phyloP scores from a whole-genome alignment of 2,329 filamentous ascomycete genomes.

The Diaporthe amygdali region DNA sequence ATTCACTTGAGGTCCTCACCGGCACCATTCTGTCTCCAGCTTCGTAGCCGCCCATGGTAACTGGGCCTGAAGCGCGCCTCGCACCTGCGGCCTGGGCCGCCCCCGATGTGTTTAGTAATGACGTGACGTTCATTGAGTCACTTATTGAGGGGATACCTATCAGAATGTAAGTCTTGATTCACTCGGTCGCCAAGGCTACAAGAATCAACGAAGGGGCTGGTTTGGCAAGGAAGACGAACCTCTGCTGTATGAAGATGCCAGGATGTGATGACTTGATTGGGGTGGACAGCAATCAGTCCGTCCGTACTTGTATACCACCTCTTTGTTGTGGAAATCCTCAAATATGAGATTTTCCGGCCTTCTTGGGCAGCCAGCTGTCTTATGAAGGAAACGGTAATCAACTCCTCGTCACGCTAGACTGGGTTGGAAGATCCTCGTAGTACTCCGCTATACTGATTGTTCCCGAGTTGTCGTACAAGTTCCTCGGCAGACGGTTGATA shows the following conservation, averaged over 20 bases:
- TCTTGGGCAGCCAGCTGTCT: conserved; percentile 27
- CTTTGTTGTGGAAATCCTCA: not conserved
- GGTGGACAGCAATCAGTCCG: not conserved
- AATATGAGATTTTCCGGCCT: not conserved
- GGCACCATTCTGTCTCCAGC: conserved; percentile 7
- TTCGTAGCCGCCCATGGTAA: conserved; percentile 6
- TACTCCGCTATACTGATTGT: not conserved
- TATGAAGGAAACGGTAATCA: conserved; percentile 23
- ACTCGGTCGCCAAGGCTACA: not conserved
- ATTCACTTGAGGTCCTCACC: conserved; percentile 33
- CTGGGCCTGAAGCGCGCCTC: conserved; percentile 16
- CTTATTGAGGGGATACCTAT: not conserved
- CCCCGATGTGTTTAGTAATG: conserved; percentile 44
- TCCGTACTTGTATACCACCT: not conserved
- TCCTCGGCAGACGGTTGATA: conserved; percentile 1
- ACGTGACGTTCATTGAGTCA: conserved; percentile 44
- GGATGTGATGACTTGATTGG: not conserved
- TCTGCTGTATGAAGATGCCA: not conserved
- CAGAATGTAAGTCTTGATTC: not conserved
- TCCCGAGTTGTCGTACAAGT: conserved; percentile 17
- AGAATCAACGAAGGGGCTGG: no score
- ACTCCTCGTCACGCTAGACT: not conserved
- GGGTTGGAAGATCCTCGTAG: not conserved
- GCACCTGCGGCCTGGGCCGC: conserved; percentile 27
- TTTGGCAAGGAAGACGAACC: not conserved